Evolutionary conservation across 306 rosid species (phyloP).

Genomic region (Inga laurina): DNA sequence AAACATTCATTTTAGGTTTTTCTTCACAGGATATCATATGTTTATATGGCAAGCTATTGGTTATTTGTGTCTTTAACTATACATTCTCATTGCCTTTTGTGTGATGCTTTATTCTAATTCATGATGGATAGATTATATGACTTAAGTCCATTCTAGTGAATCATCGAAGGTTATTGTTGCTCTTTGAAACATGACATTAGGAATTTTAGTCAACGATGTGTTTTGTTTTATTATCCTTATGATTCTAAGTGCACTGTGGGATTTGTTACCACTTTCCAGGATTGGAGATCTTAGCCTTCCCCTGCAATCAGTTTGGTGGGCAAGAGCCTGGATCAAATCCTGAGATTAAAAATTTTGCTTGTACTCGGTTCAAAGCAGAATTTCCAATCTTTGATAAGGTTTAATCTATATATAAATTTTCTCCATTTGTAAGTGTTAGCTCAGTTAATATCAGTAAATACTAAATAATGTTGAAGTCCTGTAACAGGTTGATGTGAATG

Average conservation of each 20-base stretch:
- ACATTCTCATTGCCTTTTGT: slow-evolving; percentile 7
- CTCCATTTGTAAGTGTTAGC: not conserved
- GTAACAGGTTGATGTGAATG: slow-evolving; percentile 94
- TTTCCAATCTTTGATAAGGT: slow-evolving; percentile 98
- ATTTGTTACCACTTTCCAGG: slow-evolving; percentile 49
- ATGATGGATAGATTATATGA: not conserved
- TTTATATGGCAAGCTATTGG: slow-evolving; percentile 3
- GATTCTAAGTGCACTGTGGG: not conserved
- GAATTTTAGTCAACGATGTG: slow-evolving; percentile 10
- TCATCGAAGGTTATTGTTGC: not conserved
- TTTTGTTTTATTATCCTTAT: slow-evolving; percentile 27
- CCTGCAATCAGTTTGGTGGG: slow-evolving; percentile 97
- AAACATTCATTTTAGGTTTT: not conserved
- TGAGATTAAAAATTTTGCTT: slow-evolving; percentile 94
- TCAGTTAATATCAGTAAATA: slow-evolving; percentile 21
- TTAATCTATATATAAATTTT: not conserved
- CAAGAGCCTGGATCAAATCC: slow-evolving; percentile 95
- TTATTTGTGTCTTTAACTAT: not conserved
- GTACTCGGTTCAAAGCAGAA: slow-evolving; percentile 93
- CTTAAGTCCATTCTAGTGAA: slow-evolving; percentile 16
- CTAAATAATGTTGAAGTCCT: slow-evolving; percentile 26
- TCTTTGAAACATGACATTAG: not conserved
- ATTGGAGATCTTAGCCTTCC: slow-evolving; percentile 92
- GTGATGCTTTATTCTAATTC: slow-evolving; percentile 13
- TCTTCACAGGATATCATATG: not conserved